Percentiles rank a stretch among this genome's conserved stretches.
These are phyloP conservation scores for Aureobasidium sp. DNA, from an alignment of 2,329 filamentous ascomycete species.

Conservation along the genomic window DNA sequence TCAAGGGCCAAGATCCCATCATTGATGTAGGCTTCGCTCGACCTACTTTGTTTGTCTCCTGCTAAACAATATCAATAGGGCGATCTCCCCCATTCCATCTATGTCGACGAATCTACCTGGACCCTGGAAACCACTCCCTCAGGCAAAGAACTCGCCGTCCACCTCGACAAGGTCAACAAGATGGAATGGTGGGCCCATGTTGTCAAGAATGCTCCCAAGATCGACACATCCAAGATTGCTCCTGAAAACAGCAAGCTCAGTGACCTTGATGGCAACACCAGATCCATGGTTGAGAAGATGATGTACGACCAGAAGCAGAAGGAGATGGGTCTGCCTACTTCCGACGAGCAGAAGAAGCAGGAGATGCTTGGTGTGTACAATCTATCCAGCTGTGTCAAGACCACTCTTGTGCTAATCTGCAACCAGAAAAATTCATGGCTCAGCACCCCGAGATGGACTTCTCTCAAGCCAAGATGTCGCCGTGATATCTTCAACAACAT, in stretches of 20 bases:
- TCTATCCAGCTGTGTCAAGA: background rate
- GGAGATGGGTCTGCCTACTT: constrained; percentile 79
- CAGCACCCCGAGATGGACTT: constrained; percentile 71
- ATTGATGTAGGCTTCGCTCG: constrained; percentile 54
- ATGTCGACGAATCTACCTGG: constrained; percentile 87
- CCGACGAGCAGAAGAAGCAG: constrained; percentile 90
- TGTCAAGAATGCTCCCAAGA: constrained; percentile 75
- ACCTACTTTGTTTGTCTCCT: background rate
- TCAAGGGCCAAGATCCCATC: constrained; percentile 84
- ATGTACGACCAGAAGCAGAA: constrained; percentile 99
- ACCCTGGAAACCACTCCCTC: constrained; percentile 66
- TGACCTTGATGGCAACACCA: constrained; percentile 89
- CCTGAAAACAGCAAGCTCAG: constrained; percentile 88
- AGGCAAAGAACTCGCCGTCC: constrained; percentile 71
- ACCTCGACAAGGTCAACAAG: constrained; percentile 93
- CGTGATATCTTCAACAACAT: background rate
- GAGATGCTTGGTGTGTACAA: constrained; percentile 62
- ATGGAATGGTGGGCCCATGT: constrained; percentile 98
- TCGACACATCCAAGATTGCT: constrained; percentile 91
- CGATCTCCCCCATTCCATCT: constrained; percentile 71
- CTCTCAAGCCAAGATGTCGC: constrained; percentile 53
- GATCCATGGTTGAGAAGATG: constrained; percentile 99
- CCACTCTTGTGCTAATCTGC: background rate
- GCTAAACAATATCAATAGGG: constrained; percentile 50
- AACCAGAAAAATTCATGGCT: constrained; percentile 64